These are phyloP conservation scores for Yarrowia yakushimensis DNA, from an alignment of 805 yeast genomes.

Conservation along the genomic window DNA sequence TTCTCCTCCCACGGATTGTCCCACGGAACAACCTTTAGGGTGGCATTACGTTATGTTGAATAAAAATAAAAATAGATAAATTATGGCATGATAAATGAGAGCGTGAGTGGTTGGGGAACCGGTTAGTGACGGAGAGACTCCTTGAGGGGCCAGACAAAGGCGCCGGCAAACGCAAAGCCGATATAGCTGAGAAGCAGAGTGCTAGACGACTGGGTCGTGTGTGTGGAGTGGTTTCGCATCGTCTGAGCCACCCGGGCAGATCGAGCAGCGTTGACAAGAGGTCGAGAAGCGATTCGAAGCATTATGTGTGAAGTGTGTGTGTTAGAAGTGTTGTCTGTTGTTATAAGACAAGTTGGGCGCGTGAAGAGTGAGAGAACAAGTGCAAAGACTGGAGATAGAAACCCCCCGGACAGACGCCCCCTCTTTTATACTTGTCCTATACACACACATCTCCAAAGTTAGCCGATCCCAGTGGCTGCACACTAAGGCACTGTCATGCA, in stretches of 20 bases:
- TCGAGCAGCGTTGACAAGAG: not conserved
- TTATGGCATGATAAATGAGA: slow-evolving; percentile 1
- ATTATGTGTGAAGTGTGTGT: not conserved
- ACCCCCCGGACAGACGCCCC: not conserved
- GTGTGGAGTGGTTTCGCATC: slow-evolving; percentile 4
- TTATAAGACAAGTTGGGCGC: not conserved
- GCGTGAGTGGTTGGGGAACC: not conserved
- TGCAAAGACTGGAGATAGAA: not conserved
- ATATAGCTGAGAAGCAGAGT: slow-evolving; percentile 7
- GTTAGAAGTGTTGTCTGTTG: not conserved
- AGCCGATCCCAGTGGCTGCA: slow-evolving; percentile 18
- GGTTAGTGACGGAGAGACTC: slow-evolving; percentile 14
- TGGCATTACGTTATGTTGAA: not conserved
- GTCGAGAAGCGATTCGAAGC: not conserved
- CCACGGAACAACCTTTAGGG: not conserved
- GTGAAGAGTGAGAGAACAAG: not conserved
- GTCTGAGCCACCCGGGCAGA: not conserved
- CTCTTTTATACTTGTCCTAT: not conserved
- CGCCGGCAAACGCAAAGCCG: slow-evolving; percentile 19
- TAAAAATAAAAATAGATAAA: not conserved
- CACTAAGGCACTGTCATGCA: slow-evolving; percentile 7
- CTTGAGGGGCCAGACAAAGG: slow-evolving; percentile 22
- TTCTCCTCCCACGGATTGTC: not conserved
- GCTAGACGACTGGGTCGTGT: not conserved
- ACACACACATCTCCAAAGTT: slow-evolving; percentile 1